These are phyloP conservation scores for Schizochytrium sp. DNA, from an alignment of 108 stramenopile genomes.

Conservation along the genomic window DNA sequence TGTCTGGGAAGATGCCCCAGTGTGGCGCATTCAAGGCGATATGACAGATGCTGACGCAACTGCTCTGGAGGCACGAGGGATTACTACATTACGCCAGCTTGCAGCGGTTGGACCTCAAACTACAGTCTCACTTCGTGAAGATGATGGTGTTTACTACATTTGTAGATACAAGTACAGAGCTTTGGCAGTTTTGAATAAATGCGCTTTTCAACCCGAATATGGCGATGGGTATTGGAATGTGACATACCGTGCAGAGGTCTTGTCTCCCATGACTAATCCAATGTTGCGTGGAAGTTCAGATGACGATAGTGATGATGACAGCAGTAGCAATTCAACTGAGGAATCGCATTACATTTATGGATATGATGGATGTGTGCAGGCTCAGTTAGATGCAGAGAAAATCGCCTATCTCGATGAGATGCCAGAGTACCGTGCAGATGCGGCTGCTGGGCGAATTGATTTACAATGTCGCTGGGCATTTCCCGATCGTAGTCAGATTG, in stretches of 20 bases:
- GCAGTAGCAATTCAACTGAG: conserved; percentile 47
- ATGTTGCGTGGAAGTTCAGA: neutral
- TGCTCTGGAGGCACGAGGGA: conserved; percentile 13
- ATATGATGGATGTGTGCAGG: conserved; percentile 74
- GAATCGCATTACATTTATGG: conserved; percentile 66
- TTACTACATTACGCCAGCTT: conserved; percentile 6
- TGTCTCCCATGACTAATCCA: conserved; percentile 39
- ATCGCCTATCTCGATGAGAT: conserved; percentile 74
- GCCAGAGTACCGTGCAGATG: conserved; percentile 65
- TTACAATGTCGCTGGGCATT: conserved; percentile 68
- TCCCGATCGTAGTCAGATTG: conserved; percentile 72
- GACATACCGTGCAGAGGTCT: neutral
- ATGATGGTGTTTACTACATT: conserved; percentile 1
- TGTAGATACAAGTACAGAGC: conserved; percentile 24
- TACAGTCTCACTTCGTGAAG: neutral
- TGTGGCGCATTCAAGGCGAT: conserved; percentile 48
- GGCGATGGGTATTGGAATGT: conserved; percentile 29
- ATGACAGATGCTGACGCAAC: conserved; percentile 36
- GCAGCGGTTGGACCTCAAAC: neutral
- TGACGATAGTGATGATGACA: neutral
- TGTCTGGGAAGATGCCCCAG: conserved; percentile 53
- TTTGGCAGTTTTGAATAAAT: conserved; percentile 2
- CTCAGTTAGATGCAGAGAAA: conserved; percentile 67
- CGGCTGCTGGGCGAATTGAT: conserved; percentile 55
- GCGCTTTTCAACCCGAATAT: neutral